phyloP scores from a whole-genome alignment of 1,284 basidiomycete species.

The Athelia psychrophila region DNA sequence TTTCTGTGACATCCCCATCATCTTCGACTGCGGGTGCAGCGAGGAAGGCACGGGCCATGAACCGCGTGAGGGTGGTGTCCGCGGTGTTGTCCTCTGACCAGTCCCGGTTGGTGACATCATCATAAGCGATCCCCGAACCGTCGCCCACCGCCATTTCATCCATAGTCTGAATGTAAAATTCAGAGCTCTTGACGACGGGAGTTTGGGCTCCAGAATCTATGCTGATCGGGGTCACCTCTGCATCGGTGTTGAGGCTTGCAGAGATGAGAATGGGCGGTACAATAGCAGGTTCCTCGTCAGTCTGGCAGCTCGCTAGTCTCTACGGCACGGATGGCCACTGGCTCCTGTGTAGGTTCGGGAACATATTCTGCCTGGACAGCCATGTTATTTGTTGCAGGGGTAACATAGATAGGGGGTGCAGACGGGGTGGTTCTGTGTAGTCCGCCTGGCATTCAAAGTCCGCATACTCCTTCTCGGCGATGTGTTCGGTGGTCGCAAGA shows the following conservation, averaged over 20 bases:
- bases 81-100: conserved; percentile 39
- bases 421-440: conserved; percentile 15
- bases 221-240: conserved; percentile 8
- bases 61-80: conserved; percentile 44
- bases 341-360: no score
- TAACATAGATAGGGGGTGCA: conserved; percentile 20
- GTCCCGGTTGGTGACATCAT: conserved; percentile 45
- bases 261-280: conserved; percentile 8
- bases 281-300: conserved; percentile 31
- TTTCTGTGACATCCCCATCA: conserved; percentile 58
- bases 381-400: conserved; percentile 20
- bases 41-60: conserved; percentile 30
- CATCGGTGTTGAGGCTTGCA: no score
- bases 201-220: conserved; percentile 29
- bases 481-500: conserved; percentile 27
- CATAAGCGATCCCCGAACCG: conserved; percentile 13
- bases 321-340: no score
- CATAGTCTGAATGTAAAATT: no score
- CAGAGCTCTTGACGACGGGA: no score
- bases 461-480: conserved; percentile 42
- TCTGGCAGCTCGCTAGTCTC: conserved; percentile 48
- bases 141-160: no score
- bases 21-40: conserved; percentile 30
- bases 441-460: conserved; percentile 68
- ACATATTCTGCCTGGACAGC: conserved; percentile 35